phyloP scores from a whole-genome alignment of 768 basidiomycete species.

The Krasilnikovozyma curviuscula region DNA sequence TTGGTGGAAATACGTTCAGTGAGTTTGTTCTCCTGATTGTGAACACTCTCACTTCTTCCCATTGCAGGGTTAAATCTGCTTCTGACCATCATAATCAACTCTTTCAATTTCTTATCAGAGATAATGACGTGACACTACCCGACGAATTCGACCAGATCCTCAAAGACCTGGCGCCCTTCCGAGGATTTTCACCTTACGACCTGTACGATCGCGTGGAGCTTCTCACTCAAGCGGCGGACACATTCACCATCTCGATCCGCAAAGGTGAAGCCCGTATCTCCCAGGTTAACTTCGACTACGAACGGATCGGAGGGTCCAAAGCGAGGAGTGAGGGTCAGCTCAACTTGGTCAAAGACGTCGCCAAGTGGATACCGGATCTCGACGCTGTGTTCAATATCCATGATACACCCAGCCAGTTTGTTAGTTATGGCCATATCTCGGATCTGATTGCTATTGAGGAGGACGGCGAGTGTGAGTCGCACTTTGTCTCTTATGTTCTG shows the following conservation, averaged over 20 bases:
- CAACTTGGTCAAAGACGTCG: constrained; percentile 10
- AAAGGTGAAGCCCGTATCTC: constrained; percentile 2
- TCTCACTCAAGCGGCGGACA: constrained; percentile 7
- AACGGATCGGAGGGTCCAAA: constrained; percentile 13
- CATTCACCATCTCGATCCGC: constrained; percentile 1
- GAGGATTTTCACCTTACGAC: constrained; percentile 17
- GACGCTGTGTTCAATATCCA: constrained; percentile 16
- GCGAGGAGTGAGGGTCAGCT: constrained; percentile 15
- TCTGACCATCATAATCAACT: background rate
- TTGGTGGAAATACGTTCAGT: constrained; percentile 22
- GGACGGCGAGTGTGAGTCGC: constrained; percentile 19
- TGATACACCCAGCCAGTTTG: constrained; percentile 14
- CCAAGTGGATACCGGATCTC: constrained; percentile 13
- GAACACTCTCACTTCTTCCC: background rate
- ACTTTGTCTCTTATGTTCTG: background rate
- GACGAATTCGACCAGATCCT: constrained; percentile 24
- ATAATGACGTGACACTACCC: constrained; percentile 19
- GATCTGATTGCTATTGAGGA: constrained; percentile 15
- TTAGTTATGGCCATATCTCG: constrained; percentile 14
- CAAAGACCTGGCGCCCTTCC: constrained; percentile 19
- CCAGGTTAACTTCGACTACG: background rate
- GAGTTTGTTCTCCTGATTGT: constrained; percentile 4
- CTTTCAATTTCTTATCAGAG: constrained; percentile 4
- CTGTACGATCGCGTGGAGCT: constrained; percentile 11
- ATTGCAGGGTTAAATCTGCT: background rate